These are phyloP conservation scores for Nannochloropsis gaditana DNA, from an alignment of 108 stramenopile species.

Conservation along the genomic window DNA sequence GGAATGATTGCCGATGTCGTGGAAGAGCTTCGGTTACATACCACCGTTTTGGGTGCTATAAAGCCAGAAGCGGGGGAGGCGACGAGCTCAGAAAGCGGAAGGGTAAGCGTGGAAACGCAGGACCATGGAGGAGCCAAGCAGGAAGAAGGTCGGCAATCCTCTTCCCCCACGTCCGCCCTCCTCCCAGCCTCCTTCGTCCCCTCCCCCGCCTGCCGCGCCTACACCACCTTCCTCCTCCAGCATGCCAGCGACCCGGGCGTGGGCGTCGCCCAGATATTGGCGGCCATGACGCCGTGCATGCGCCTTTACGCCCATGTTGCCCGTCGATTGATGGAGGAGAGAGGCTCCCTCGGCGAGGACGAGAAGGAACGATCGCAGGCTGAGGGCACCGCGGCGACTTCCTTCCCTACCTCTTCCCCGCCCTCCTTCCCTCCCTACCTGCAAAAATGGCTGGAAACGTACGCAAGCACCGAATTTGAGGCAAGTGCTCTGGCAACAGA, in stretches of 20 bases:
- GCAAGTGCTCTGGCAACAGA: not conserved
- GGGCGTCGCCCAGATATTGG: conserved; percentile 26
- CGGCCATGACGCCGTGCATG: conserved; percentile 50
- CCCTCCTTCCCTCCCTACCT: not conserved
- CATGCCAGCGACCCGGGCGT: not conserved
- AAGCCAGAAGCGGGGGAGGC: not conserved
- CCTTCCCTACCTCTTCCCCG: not conserved
- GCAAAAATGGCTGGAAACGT: not conserved
- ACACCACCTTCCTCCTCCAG: not conserved
- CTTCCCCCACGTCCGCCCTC: not conserved
- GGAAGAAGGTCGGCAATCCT: not conserved
- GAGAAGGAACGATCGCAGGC: not conserved
- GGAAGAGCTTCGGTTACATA: not conserved
- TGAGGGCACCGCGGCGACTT: not conserved
- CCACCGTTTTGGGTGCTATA: not conserved
- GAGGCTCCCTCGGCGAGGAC: not conserved
- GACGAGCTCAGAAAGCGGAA: not conserved
- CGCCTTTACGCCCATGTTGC: conserved; percentile 48
- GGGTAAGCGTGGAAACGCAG: not conserved
- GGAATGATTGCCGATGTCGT: conserved; percentile 2
- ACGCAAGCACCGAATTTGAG: not conserved
- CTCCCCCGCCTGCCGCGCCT: not conserved
- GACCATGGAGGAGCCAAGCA: not conserved
- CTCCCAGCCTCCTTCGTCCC: not conserved
- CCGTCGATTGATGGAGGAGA: not conserved